Percentiles rank a stretch among this genome's conserved stretches.
phyloP scores from a whole-genome alignment of 345 rosid genomes.

The Lagerstroemia speciosa region DNA sequence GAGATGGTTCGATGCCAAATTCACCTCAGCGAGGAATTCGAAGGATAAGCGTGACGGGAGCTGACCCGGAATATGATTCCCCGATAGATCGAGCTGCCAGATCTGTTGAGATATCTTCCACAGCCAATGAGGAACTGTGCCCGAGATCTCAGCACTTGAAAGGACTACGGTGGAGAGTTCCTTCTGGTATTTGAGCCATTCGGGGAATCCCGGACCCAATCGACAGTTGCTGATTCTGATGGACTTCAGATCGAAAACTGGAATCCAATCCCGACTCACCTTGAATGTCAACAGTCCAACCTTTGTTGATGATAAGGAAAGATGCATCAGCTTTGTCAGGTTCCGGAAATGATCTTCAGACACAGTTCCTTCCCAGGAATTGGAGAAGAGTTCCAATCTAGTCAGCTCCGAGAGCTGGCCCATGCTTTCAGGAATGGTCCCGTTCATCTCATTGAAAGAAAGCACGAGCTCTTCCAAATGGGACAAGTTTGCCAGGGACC shows the following conservation, averaged over 20 bases:
- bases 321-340: conserved; percentile 6
- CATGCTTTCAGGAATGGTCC: conserved; percentile 18
- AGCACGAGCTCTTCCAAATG: conserved; percentile 11
- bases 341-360: conserved; percentile 10
- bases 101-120: conserved; percentile 9
- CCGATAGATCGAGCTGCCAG: conserved; percentile 13
- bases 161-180: background rate
- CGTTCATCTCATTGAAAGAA: conserved; percentile 15
- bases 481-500: conserved; percentile 15
- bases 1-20: conserved; percentile 11
- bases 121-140: conserved; percentile 15
- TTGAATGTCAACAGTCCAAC: conserved; percentile 1
- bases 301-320: conserved; percentile 3
- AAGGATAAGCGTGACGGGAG: conserved; percentile 9
- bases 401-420: conserved; percentile 17
- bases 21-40: background rate
- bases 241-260: conserved; percentile 8
- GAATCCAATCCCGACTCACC: conserved; percentile 14
- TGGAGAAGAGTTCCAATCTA: conserved; percentile 8
- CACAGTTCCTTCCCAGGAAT: conserved; percentile 19
- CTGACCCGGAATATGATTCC: conserved; percentile 14
- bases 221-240: background rate
- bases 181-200: conserved; percentile 20
- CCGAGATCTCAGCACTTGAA: conserved; percentile 8
- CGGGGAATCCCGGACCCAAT: conserved; percentile 19